A percentile compares a stretch with the other conserved stretches of the same genome.
phyloP scores from a whole-genome alignment of 1,284 basidiomycete genomes.

The Coniferiporia weirii region DNA sequence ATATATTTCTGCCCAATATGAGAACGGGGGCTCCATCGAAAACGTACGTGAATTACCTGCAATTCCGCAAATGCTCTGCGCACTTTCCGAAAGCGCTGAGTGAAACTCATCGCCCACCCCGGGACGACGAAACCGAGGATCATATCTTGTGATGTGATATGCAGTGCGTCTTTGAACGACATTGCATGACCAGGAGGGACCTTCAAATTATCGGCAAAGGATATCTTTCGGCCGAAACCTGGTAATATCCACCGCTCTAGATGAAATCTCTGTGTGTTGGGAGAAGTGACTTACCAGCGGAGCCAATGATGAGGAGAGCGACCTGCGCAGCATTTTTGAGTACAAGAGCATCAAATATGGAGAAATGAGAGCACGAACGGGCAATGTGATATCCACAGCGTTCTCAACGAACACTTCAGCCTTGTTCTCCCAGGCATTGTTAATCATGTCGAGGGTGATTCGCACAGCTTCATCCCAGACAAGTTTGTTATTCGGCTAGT shows the following conservation, averaged over 20 bases:
- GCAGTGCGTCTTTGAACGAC: constrained; percentile 24
- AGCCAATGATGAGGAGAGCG: constrained; percentile 36
- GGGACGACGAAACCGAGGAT: constrained; percentile 15
- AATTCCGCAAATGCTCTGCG: constrained; percentile 9
- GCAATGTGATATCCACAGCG: constrained; percentile 26
- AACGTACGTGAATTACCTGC: too few species aligned
- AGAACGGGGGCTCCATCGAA: too few species aligned
- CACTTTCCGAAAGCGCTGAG: constrained; percentile 3
- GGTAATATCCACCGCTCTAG: too few species aligned
- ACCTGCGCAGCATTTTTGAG: constrained; percentile 22
- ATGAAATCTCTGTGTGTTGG: constrained; percentile 25
- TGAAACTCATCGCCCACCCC: constrained; percentile 13
- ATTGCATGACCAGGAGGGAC: constrained; percentile 20
- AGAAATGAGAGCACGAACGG: constrained; percentile 29
- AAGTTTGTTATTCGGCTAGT: constrained; percentile 36
- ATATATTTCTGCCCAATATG: constrained; percentile 20
- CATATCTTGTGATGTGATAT: constrained; percentile 21
- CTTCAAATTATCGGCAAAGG: constrained; percentile 12
- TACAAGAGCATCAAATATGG: background rate
- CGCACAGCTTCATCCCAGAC: constrained; percentile 44
- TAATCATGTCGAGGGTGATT: too few species aligned
- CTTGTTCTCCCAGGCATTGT: too few species aligned
- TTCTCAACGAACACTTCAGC: constrained; percentile 19
- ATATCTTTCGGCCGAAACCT: too few species aligned
- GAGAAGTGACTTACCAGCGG: constrained; percentile 33